Evolutionary conservation across 2,329 filamentous ascomycete species (phyloP), one percentile per base, ranked within the genome.

Genomic region (Alternaria gaisen): DNA sequence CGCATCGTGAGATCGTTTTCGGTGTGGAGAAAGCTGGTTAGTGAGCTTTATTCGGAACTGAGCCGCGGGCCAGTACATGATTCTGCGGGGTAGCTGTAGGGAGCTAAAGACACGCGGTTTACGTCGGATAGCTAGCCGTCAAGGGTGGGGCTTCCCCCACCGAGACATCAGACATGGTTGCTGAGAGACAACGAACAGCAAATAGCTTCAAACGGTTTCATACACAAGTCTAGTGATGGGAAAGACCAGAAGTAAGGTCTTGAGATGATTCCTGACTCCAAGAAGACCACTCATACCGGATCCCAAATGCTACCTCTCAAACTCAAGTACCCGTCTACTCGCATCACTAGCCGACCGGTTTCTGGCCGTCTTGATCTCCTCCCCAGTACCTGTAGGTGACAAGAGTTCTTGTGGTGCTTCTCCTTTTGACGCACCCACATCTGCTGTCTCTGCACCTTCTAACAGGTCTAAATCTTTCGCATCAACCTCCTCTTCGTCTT

Each of bases 401-500:
- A 70, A 50, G 2, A 72, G 48, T 12, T 67, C 63, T 18, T 60
- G 63, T 3, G 60, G 57, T 5, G 61, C 62, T 46, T 67, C 65
- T 7, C 66, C 70, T 50, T 76, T 71, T 46, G 69, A 56, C 54
- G 72, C 51, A 60, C 76, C 72, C 36, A 82, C 80, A 40, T 77
- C 82, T 56, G 79, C 80, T 26, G 83, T 83, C 60, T 85, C 83
- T 4, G 82, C 82, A 1, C 81, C 82, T 52, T 83, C 82, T 1
- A 85, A 73, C n/a, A 85, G 63, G 72, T 85, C 83, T 11, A 77
- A 59, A 59, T 81, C 80, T 53, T 76, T 76, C 2, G 73, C 76
- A 40, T 73, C 66, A 6, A 82, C 81, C 0, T 88, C 87, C 1
- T 89, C 88, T 0, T 92, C 90, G 1, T 93, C 90, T 0, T 89